Evolutionary conservation across 495 filamentous ascomycete species (phyloP).

Genomic region (Oidiodendron maius): DNA sequence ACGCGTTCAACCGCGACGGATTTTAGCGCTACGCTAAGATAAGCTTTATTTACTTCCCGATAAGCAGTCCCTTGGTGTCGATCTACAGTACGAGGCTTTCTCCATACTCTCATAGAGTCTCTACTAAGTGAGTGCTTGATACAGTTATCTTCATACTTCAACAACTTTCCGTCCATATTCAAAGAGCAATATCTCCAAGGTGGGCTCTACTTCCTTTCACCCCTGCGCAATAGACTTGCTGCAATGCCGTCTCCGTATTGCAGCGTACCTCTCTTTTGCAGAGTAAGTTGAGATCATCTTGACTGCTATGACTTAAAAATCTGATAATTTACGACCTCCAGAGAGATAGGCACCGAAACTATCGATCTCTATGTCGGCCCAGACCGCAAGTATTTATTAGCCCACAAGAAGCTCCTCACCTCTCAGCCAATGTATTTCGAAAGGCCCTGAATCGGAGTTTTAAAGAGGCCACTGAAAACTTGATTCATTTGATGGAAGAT

Average conservation of each 20-base stretch:
- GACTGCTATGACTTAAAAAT: neutral
- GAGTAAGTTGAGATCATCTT: constrained; percentile 8
- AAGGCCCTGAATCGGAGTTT: constrained; percentile 16
- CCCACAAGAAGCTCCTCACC: constrained; percentile 15
- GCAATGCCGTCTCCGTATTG: neutral
- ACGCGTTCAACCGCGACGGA: neutral
- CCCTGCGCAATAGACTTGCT: too few species aligned
- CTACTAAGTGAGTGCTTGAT: too few species aligned
- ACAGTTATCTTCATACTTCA: too few species aligned
- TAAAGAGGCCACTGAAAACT: constrained; percentile 13
- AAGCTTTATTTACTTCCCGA: too few species aligned
- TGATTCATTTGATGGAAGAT: constrained; percentile 13
- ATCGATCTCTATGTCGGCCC: constrained; percentile 3
- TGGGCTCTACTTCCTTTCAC: too few species aligned
- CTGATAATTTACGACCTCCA: neutral
- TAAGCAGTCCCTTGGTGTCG: too few species aligned
- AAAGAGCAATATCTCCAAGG: too few species aligned
- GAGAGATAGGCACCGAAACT: constrained; percentile 5
- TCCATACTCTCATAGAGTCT: too few species aligned
- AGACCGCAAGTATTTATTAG: constrained; percentile 5
- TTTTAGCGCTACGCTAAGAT: constrained; percentile 1
- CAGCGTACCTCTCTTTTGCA: constrained; percentile 1
- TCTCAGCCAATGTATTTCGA: constrained; percentile 14
- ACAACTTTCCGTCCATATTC: too few species aligned
- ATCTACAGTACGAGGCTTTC: too few species aligned